Percentiles rank a stretch among this genome's conserved stretches.
Evolutionary conservation across 306 rosid genomes (phyloP).

Genomic region (Dalbergia cochinchinensis): DNA sequence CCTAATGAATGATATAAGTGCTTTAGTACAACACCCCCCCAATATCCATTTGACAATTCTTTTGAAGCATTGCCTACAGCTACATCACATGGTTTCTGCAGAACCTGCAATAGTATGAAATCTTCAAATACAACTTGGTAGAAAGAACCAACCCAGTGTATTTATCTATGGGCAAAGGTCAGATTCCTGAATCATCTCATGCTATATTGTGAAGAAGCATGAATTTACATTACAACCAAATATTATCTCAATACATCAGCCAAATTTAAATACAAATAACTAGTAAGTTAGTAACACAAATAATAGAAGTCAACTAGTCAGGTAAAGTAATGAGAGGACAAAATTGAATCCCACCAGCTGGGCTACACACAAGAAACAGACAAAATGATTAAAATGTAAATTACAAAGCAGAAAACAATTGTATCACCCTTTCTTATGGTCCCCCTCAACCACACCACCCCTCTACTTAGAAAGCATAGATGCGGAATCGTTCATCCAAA

Average conservation of each 20-base stretch:
- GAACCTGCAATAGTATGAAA: conserved; percentile 54
- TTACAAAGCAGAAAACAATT: neutral
- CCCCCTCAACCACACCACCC: neutral
- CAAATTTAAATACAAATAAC: conserved; percentile 11
- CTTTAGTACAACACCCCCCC: conserved; percentile 66
- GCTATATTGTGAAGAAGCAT: neutral
- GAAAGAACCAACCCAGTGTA: conserved; percentile 31
- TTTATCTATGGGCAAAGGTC: conserved; percentile 12
- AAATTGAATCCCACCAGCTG: neutral
- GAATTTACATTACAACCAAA: neutral
- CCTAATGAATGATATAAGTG: conserved; percentile 68
- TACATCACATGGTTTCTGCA: conserved; percentile 49
- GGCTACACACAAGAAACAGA: neutral
- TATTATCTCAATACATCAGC: neutral
- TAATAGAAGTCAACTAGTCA: neutral
- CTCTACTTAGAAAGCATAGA: neutral
- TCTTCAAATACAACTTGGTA: conserved; percentile 45
- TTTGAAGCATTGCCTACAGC: conserved; percentile 51
- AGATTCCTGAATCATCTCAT: conserved; percentile 16
- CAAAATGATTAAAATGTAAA: neutral
- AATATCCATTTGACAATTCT: conserved; percentile 56
- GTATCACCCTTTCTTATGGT: neutral
- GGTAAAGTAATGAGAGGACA: neutral
- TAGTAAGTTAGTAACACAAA: neutral
- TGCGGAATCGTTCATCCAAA: neutral